Base-by-base conservation (phyloP, 78 protist species). In the Goniomonas avonlea region DNA sequence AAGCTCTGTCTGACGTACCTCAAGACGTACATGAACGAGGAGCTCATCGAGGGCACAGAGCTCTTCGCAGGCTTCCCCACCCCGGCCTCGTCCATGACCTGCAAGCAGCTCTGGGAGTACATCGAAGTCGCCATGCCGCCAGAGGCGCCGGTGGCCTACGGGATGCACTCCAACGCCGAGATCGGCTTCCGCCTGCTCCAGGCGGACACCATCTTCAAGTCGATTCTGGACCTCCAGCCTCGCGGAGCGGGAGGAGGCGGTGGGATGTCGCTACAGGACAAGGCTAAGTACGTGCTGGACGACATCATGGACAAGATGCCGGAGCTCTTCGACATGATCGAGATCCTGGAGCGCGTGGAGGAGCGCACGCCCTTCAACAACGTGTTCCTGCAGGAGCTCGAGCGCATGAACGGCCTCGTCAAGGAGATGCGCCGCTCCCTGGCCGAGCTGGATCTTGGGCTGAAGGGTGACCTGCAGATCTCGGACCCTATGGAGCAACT, bases 131-230 rank as follows among this genome's bases (percentile, higher is more conserved):
- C 2, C 17, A 32, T 90, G 32, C 90, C 92, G 56, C 75, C 40
- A 8, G 96, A 93, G 88, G 35, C 85, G 9, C 96, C 96, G 25
- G 29, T 47, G 39, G 74, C 89, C 23, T 90, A 73, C 77, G 94
- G 96, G 15, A 59, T 93, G 66, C 96, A 90, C 48, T 85, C 93
- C 63, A 93, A 93, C 75, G 88, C 96, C 1, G 96, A 93, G 80
- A 88, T 90, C 55, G 86, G 73, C 13, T 89, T 88, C 83, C 86
- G 84, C 23, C 20, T 43, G 31, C 21, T 39, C 40, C 84, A 85
- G 60, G 85, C 92, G 1, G 81, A 82, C 43, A 20, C 1, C 27
- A 41, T 93, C 39, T 89, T 93, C 89, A 34, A 5, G 20, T 66
- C 73, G 4, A 53, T 93, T 34, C 50, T 60, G 17, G 86, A 80